These are phyloP conservation scores for Clitopilus passeckerianus DNA, from an alignment of 768 basidiomycete species.

Conservation along the genomic window DNA sequence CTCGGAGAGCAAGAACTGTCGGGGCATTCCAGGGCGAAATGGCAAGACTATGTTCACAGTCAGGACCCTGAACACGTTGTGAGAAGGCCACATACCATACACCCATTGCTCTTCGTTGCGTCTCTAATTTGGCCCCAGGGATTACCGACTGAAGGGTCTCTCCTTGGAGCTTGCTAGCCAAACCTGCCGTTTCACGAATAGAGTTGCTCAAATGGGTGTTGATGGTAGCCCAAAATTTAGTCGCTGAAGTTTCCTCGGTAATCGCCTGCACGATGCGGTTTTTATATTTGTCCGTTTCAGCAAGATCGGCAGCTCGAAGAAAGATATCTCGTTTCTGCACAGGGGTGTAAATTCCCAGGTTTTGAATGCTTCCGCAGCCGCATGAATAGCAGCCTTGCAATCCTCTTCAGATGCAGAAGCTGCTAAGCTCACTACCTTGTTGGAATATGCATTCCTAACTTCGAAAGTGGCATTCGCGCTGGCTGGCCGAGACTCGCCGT, in stretches of 20 bases:
- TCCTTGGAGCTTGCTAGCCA: conserved; percentile 34
- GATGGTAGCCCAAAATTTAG: conserved; percentile 17
- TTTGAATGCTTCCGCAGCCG: conserved; percentile 39
- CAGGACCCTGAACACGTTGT: not conserved
- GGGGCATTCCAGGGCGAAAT: conserved; percentile 59
- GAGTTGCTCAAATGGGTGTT: conserved; percentile 17
- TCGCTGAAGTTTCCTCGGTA: conserved; percentile 35
- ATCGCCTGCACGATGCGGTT: conserved; percentile 24
- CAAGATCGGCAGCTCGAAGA: conserved; percentile 41
- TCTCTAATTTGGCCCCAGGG: conserved; percentile 39
- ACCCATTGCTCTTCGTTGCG: conserved; percentile 43
- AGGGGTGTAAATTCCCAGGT: conserved; percentile 39
- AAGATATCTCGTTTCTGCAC: conserved; percentile 37
- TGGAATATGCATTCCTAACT: conserved; percentile 37
- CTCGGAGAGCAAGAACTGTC: conserved; percentile 35
- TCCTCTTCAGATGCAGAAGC: conserved; percentile 43
- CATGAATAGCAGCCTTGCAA: conserved; percentile 38
- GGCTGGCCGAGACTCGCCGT: conserved; percentile 31
- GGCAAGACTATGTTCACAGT: conserved; percentile 29
- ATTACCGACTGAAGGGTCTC: conserved; percentile 36
- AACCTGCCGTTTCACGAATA: conserved; percentile 27
- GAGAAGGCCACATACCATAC: conserved; percentile 35
- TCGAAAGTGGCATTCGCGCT: conserved; percentile 35
- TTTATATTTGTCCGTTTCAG: conserved; percentile 36
- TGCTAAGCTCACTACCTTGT: conserved; percentile 35